Percentiles rank a stretch among this genome's conserved stretches.
These are phyloP conservation scores for Tylopilus plumbeoviolaceoides DNA, from an alignment of 768 basidiomycete genomes.

Conservation along the genomic window DNA sequence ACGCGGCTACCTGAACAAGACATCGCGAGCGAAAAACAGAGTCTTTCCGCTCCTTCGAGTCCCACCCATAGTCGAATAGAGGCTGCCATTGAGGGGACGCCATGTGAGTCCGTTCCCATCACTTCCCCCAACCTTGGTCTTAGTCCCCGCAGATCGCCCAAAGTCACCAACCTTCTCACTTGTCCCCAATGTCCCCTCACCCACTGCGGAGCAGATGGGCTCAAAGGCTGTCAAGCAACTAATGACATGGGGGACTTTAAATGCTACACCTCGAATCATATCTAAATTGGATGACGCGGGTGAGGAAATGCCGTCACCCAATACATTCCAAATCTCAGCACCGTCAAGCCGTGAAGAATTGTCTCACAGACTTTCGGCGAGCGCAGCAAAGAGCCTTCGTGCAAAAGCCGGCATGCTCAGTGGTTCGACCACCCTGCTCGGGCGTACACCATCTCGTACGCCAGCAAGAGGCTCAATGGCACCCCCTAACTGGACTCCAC, in stretches of 20 bases:
- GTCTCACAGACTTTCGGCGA: constrained; percentile 76
- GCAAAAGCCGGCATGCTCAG: constrained; percentile 67
- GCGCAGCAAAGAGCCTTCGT: constrained; percentile 77
- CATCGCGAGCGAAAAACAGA: constrained; percentile 38
- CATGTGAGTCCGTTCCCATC: constrained; percentile 54
- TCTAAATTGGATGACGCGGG: constrained; percentile 54
- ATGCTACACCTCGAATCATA: constrained; percentile 87
- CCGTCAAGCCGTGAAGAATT: constrained; percentile 78
- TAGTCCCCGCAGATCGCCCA: constrained; percentile 51
- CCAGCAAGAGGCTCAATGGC: constrained; percentile 52
- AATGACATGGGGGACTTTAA: constrained; percentile 96
- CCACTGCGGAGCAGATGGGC: constrained; percentile 77
- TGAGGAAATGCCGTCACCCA: constrained; percentile 40
- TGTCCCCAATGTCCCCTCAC: constrained; percentile 83
- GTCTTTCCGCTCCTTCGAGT: constrained; percentile 67
- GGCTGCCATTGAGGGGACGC: constrained; percentile 90
- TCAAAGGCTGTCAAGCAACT: constrained; percentile 83
- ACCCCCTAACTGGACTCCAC: constrained; percentile 78
- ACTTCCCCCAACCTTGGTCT: constrained; percentile 3
- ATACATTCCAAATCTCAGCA: constrained; percentile 73
- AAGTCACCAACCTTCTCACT: constrained; percentile 67
- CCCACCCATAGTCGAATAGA: constrained; percentile 88
- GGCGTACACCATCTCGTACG: constrained; percentile 35
- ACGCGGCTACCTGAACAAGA: constrained; percentile 81
- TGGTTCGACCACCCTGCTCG: constrained; percentile 27